Evolutionary conservation across 2,329 filamentous ascomycete species (phyloP), one percentile per base, ranked within the genome.

Genomic region (Teratosphaeria viscida): DNA sequence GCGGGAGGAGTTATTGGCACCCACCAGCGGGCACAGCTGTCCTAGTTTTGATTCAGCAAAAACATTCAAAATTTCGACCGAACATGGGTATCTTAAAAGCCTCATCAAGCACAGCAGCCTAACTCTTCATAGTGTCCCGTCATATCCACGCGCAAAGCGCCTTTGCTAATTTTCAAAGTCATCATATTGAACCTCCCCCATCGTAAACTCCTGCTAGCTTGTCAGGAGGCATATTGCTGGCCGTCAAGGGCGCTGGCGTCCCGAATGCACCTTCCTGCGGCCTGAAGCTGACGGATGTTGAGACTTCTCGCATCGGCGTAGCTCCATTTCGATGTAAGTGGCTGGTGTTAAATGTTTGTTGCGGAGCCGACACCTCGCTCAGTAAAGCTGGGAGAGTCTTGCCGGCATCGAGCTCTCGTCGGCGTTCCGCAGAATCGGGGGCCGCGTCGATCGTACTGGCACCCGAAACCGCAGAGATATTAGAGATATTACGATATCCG

Each of bases 401-500:
- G 7, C 49, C 55, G 16, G 57, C 19, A 8, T 27, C 53, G 12
- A 52, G 47, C 56, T 65, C 61, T 55, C 63, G 58, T 55, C 57
- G 53, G n/a, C 58, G 52, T 35, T 61, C 59, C 37, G 54, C 62
- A 11, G 65, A 66, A n/a, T 63, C 64, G 11, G 65, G 65, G 2
- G 63, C 63, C 23, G 69, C 69, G 52, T 71, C 69, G 52, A 72
- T 70, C 2, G 70, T 72, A 61, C 68, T 72, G 1, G 73, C 75
- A 26, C 73, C 73, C 58, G 77, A 79, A 26, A 77, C 71, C 23
- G 70, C 75, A 5, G 74, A 72, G 6, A 66, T 70, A 61, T 77
- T 71, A 1, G 66, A 71, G 37, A 71, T 74, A 57, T 67, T 64
- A 12, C 75, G 73, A 55, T 74, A 76, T 1, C 64, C 67, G 53